Evolutionary conservation across 441 rosid species (phyloP).

Genomic region (Eruca vesicaria): DNA sequence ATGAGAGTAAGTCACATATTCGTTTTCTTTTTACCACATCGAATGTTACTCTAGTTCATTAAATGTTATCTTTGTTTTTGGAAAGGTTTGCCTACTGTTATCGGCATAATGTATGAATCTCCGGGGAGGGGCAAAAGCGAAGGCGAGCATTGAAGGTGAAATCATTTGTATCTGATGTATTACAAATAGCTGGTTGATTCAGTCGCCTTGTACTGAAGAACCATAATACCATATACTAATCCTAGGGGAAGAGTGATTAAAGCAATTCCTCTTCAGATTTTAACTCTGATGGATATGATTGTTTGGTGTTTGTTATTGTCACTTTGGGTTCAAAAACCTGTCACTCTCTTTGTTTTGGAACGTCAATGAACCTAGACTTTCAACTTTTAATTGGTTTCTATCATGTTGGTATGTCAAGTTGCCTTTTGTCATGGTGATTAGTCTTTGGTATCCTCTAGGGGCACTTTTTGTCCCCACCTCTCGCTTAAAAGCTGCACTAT

Average conservation of each 20-base stretch:
- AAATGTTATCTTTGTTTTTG: background rate
- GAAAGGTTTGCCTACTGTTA: constrained; percentile 33
- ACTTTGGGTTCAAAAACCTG: constrained; percentile 4
- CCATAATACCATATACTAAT: background rate
- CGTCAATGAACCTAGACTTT: constrained; percentile 8
- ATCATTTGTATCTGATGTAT: constrained; percentile 67
- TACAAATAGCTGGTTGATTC: constrained; percentile 63
- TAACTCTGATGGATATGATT: background rate
- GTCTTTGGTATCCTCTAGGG: background rate
- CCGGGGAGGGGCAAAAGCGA: constrained; percentile 46
- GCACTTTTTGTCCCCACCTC: background rate
- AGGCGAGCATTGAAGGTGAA: constrained; percentile 60
- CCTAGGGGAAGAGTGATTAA: background rate
- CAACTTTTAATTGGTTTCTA: background rate
- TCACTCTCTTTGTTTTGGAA: constrained; percentile 14
- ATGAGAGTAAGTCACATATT: constrained; percentile 54
- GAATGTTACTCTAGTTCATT: no score
- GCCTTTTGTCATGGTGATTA: background rate
- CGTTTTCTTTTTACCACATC: background rate
- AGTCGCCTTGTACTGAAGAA: constrained; percentile 58
- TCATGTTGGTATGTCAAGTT: background rate
- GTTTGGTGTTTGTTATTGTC: background rate
- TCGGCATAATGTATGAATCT: constrained; percentile 60
- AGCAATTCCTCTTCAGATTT: background rate
- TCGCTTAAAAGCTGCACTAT: background rate